phyloP scores from a whole-genome alignment of 2,329 filamentous ascomycete species.

The Fonsecaea erecta region DNA sequence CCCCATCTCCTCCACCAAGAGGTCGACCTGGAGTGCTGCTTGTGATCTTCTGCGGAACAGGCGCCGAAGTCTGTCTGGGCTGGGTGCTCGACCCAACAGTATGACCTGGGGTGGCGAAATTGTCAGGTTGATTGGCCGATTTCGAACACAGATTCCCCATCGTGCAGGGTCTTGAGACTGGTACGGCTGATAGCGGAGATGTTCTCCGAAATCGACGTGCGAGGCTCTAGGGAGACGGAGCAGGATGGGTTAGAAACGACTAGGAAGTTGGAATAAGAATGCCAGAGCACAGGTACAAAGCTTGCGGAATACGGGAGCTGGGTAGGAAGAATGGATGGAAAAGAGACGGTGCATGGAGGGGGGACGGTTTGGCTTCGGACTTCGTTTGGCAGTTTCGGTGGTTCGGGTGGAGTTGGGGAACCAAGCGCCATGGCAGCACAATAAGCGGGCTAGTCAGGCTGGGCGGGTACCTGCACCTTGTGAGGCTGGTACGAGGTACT shows the following conservation, averaged over 20 bases:
- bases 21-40: conserved; percentile 61
- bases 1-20: conserved; percentile 59
- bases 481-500: no score
- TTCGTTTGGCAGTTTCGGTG: not conserved
- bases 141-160: conserved; percentile 93
- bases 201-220: not conserved
- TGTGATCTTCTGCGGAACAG: conserved; percentile 48
- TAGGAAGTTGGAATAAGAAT: not conserved
- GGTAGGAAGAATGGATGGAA: not conserved
- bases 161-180: not conserved
- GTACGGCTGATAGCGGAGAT: not conserved
- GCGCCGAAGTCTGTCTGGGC: conserved; percentile 55
- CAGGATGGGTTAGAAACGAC: not conserved
- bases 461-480: no score
- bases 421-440: no score
- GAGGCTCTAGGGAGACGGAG: not conserved
- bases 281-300: not conserved
- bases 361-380: not conserved
- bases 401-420: not conserved
- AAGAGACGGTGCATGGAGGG: not conserved
- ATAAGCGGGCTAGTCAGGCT: no score
- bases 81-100: conserved; percentile 64
- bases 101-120: conserved; percentile 74
- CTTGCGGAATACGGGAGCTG: not conserved
- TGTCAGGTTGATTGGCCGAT: conserved; percentile 61